Conservation (phyloP, 75 land plant genomes). For the Ceratopteris richardii region DNA sequence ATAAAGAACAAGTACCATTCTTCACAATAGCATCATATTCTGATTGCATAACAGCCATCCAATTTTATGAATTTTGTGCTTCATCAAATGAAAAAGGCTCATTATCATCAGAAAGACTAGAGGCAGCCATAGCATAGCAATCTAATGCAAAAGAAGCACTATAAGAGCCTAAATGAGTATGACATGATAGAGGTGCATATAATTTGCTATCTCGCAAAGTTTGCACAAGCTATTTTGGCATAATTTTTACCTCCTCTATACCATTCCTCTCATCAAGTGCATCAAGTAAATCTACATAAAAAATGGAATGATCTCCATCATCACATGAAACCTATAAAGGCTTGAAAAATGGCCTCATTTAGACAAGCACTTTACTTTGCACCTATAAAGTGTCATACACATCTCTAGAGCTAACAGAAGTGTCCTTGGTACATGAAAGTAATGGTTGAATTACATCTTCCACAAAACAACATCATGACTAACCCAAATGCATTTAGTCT, state of each 20-base stretch:
- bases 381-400: constrained; percentile 3
- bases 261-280: background rate
- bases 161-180: background rate
- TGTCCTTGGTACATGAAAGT: background rate
- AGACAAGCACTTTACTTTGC: background rate
- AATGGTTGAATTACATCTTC: background rate
- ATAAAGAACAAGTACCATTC: constrained; percentile 16
- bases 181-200: background rate
- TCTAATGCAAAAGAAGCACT: background rate
- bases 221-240: background rate
- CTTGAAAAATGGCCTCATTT: background rate
- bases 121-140: constrained; percentile 1
- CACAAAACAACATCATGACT: background rate
- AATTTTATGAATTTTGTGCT: background rate
- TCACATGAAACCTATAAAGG: background rate
- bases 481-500: background rate
- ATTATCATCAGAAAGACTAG: background rate
- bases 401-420: background rate
- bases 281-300: background rate
- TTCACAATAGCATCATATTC: constrained; percentile 15
- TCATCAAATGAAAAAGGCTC: constrained; percentile 3
- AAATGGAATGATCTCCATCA: background rate
- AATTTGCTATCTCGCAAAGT: background rate
- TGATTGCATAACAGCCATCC: constrained; percentile 12
- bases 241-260: background rate